Conservation (phyloP, 192 early-diverging fungal species). For the Dissophora globulifera region DNA sequence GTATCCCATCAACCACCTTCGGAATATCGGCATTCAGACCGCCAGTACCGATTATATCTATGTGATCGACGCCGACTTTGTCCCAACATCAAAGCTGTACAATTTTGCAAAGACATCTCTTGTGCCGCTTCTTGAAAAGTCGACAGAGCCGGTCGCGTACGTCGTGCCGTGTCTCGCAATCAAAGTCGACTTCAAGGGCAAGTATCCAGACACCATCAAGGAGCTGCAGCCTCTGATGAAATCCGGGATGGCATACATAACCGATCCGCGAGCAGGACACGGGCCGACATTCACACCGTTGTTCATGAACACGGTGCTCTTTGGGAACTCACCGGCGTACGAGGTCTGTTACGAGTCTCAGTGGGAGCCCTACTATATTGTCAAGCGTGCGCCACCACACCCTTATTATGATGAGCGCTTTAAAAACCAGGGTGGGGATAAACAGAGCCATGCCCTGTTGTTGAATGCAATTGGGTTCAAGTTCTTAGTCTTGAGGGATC, state of each 20-base stretch:
- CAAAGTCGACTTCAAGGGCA: conserved; percentile 32
- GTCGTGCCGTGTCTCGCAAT: conserved; percentile 64
- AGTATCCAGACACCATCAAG: conserved; percentile 45
- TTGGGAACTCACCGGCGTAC: conserved; percentile 30
- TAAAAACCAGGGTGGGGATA: conserved; percentile 66
- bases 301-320: conserved; percentile 29
- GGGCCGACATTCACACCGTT: conserved; percentile 60
- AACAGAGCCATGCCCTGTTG: conserved; percentile 62
- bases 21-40: conserved; percentile 58
- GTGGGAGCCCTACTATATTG: conserved; percentile 68
- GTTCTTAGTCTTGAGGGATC: conserved; percentile 55
- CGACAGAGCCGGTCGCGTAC: conserved; percentile 36
- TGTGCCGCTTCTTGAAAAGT: conserved; percentile 20
- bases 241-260: conserved; percentile 57
- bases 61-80: conserved; percentile 68
- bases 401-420: conserved; percentile 66
- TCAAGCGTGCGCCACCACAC: conserved; percentile 32
- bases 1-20: conserved; percentile 65
- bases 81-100: conserved; percentile 56
- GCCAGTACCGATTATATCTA: conserved; percentile 56
- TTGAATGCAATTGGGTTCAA: conserved; percentile 60
- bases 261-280: conserved; percentile 63
- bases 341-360: conserved; percentile 69
- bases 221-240: conserved; percentile 56
- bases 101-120: conserved; percentile 21